Base-by-base conservation (phyloP, 257 asterid species). In the Parsonsia alboflavescens region DNA sequence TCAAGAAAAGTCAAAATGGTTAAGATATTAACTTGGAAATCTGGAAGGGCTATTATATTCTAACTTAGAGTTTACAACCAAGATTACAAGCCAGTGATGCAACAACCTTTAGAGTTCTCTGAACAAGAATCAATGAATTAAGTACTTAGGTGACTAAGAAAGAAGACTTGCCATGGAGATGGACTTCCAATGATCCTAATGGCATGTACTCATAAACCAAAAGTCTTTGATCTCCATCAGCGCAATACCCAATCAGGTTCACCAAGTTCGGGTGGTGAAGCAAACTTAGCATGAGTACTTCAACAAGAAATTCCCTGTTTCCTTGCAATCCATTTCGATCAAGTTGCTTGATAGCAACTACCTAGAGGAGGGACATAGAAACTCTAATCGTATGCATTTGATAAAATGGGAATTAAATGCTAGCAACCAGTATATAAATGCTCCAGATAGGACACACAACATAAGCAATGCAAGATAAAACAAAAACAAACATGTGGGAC, bases 161-260 rank as follows among this genome's bases (percentile, higher is more conserved):
- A 74, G 15, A 10, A 77, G 33, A 41, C 76, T 41, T 88, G 90
- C 96, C 95, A 30, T 85, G 91, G 53, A 92, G 86, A 85, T 90
- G 97, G 79, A 88, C 97, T 80, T 92, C 96, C 75, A 92, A 63
- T 21, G 96, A 92, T 62, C 96, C 96, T 76, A 90, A 81, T n/a
- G 96, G 84, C 97, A 92, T 88, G 87, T 75, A 92, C 76, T 92
- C 96, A 2, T 92, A 88, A 67, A 90, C 97, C 83, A 92, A 82
- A 80, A 92, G 90, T 77, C 93, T 86, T 73, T 92, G 96, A 84
- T 87, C 95, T 78, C 96, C 97, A 82, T 92, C 96, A 73, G 96
- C 96, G 83, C 97, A 92, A 50, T 90, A 92, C 73, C 96, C 97
- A 22, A 86, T 88, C 84, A 92, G 80, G 82, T 90, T 92, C 53